These are phyloP conservation scores for Pyricularia sp. DNA, from an alignment of 2,329 filamentous ascomycete species.

Conservation along the genomic window DNA sequence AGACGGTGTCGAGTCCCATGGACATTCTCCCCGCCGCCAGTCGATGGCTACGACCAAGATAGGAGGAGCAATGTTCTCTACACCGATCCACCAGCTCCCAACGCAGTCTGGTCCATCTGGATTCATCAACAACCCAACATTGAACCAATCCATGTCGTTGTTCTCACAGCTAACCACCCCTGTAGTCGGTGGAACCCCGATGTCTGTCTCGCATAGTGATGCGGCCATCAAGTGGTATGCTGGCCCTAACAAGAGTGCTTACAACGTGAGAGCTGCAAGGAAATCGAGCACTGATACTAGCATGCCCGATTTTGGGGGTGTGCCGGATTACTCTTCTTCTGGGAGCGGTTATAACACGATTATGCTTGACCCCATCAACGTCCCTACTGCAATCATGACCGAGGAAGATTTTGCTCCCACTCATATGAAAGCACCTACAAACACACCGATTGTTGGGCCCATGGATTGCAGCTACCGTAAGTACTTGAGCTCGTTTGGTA, in stretches of 20 bases:
- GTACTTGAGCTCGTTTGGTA: neutral
- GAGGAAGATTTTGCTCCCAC: conserved; percentile 18
- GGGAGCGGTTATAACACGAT: conserved; percentile 8
- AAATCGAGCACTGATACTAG: conserved; percentile 24
- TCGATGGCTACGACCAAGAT: conserved; percentile 5
- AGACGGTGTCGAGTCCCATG: conserved; percentile 40
- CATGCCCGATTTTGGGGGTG: conserved; percentile 26
- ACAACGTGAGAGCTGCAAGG: conserved; percentile 7
- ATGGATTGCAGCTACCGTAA: neutral
- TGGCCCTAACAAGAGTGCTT: neutral
- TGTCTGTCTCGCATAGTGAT: conserved; percentile 16
- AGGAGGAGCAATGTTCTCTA: neutral
- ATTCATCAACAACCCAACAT: neutral
- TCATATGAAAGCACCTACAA: conserved; percentile 25
- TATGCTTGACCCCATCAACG: conserved; percentile 14
- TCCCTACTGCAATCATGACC: conserved; percentile 17
- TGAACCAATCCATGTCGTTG: neutral
- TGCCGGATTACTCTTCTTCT: conserved; percentile 6
- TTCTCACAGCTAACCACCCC: neutral
- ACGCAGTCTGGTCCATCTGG: neutral
- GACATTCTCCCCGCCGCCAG: conserved; percentile 45
- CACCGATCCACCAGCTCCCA: neutral
- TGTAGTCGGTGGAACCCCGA: conserved; percentile 7
- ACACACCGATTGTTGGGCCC: conserved; percentile 23
- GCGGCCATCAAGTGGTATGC: conserved; percentile 11